phyloP scores from a whole-genome alignment of 208 protist genomes.

The Trypanosoma brucei region DNA sequence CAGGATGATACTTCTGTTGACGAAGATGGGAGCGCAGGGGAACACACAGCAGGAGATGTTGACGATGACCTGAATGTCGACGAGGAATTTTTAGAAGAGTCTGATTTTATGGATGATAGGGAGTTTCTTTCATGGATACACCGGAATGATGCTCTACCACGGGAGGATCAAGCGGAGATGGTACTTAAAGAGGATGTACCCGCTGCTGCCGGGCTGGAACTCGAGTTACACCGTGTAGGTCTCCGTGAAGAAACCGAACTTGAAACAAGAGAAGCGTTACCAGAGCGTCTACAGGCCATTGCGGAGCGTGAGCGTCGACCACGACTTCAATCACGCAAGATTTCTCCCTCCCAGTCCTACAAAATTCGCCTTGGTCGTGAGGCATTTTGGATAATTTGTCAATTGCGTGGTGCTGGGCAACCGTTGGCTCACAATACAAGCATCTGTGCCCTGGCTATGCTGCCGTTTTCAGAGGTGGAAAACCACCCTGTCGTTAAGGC shows the following conservation, averaged over 20 bases:
- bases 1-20: constrained; percentile 33
- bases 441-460: constrained; percentile 57
- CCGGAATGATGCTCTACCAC: constrained; percentile 19
- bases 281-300: constrained; percentile 59
- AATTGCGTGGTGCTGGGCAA: constrained; percentile 67
- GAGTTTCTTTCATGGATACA: constrained; percentile 80
- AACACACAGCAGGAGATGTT: constrained; percentile 23
- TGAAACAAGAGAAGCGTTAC: constrained; percentile 41
- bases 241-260: constrained; percentile 40
- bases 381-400: constrained; percentile 79
- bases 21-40: constrained; percentile 12
- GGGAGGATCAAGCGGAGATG: constrained; percentile 17
- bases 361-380: constrained; percentile 52
- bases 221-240: constrained; percentile 61
- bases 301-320: constrained; percentile 33
- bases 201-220: constrained; percentile 39
- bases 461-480: constrained; percentile 35
- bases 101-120: constrained; percentile 25
- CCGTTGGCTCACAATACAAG: constrained; percentile 76
- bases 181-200: not conserved
- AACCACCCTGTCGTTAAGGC: constrained; percentile 67
- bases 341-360: constrained; percentile 53
- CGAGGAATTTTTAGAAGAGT: constrained; percentile 30
- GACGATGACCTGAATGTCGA: constrained; percentile 25
- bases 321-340: constrained; percentile 29